Conservation (phyloP, 139 green algal genomes). For the Micractinium sp. region DNA sequence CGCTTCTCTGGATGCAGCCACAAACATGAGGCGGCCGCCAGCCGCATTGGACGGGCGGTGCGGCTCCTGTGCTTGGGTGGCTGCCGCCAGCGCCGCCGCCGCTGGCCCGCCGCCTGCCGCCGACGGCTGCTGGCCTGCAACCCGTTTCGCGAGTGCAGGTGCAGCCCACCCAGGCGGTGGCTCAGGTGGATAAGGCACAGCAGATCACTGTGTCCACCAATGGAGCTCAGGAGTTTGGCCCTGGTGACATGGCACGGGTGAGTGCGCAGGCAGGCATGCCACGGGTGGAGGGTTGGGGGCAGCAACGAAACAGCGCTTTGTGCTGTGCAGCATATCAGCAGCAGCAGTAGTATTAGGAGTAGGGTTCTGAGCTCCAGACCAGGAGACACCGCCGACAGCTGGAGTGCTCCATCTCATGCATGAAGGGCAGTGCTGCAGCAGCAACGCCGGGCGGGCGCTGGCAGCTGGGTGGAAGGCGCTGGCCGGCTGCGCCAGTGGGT, state of each 20-base stretch:
- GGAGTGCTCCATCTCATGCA: too few relatives aligned
- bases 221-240: neutral
- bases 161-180: slow-evolving; percentile 17
- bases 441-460: too few relatives aligned
- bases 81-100: neutral
- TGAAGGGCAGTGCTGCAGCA: too few relatives aligned
- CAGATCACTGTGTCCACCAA: slow-evolving; percentile 20
- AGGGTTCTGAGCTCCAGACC: too few relatives aligned
- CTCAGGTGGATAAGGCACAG: slow-evolving; percentile 11
- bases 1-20: neutral
- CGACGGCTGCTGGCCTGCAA: neutral
- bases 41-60: neutral
- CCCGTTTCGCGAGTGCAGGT: neutral
- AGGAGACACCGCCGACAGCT: too few relatives aligned
- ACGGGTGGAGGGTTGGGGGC: neutral
- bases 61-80: neutral
- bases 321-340: neutral
- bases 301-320: neutral
- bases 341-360: neutral
- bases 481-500: too few relatives aligned
- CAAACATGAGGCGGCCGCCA: neutral
- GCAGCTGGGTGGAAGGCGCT: too few relatives aligned
- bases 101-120: neutral
- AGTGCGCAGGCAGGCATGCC: neutral
- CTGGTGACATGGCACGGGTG: slow-evolving; percentile 23